phyloP scores from a whole-genome alignment of 306 rosid species.

The Datisca glomerata region DNA sequence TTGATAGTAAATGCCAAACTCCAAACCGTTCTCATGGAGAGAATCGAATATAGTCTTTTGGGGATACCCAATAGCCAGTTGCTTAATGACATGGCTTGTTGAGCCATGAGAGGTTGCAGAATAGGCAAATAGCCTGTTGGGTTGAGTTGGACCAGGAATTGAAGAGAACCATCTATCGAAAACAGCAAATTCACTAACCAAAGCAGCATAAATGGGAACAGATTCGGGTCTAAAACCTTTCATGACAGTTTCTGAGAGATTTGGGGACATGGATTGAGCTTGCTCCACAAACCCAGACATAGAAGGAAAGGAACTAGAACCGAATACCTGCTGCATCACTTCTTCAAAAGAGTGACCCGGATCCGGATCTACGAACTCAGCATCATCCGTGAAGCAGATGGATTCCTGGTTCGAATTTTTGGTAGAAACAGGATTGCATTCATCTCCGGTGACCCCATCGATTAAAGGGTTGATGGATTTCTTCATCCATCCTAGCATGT shows the following conservation, averaged over 20 bases:
- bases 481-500: conserved; percentile 96
- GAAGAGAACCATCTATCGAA: conserved; percentile 97
- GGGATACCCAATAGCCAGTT: conserved; percentile 76
- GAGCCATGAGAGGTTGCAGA: conserved; percentile 99
- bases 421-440: conserved; percentile 81
- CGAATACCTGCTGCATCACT: conserved; percentile 79
- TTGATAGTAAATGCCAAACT: conserved; percentile 77
- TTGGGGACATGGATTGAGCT: conserved; percentile 60
- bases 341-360: conserved; percentile 95
- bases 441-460: conserved; percentile 81
- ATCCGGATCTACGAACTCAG: conserved; percentile 98
- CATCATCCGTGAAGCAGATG: conserved; percentile 78
- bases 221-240: conserved; percentile 80
- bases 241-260: conserved; percentile 83
- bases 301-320: conserved; percentile 59
- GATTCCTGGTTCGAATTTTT: conserved; percentile 25
- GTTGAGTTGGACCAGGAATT: conserved; percentile 97
- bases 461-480: conserved; percentile 53
- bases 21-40: conserved; percentile 44
- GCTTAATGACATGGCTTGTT: conserved; percentile 81
- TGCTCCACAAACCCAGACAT: conserved; percentile 96
- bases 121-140: conserved; percentile 88
- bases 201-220: conserved; percentile 64
- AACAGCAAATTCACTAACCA: conserved; percentile 64
- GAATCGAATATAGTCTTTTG: conserved; percentile 94